Percentiles rank a stretch among this genome's conserved stretches.
Evolutionary conservation across 2,329 filamentous ascomycete genomes (phyloP).

Genomic region (Phialophora verrucosa): DNA sequence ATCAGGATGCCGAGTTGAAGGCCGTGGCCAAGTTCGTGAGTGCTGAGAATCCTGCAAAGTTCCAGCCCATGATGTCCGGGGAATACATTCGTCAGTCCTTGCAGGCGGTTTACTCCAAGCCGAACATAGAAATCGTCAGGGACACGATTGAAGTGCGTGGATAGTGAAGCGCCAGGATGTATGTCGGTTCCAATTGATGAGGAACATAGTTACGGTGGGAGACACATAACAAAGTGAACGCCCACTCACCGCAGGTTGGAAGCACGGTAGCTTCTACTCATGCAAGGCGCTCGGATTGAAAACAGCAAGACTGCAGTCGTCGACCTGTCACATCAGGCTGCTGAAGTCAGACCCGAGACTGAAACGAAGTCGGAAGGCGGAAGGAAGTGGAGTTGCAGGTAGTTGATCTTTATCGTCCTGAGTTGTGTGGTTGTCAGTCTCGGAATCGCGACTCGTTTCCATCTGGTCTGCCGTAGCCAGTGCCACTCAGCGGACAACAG

Average conservation of each 20-base stretch:
- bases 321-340: no score
- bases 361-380: no score
- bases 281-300: not conserved
- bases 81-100: constrained; percentile 31
- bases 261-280: not conserved
- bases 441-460: no score
- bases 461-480: not conserved
- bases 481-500: not conserved
- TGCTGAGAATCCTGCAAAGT: constrained; percentile 27
- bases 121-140: constrained; percentile 26
- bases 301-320: no score
- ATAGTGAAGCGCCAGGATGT: not conserved
- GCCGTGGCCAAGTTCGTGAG: constrained; percentile 29
- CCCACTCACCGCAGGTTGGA: not conserved
- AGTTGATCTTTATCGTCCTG: not conserved
- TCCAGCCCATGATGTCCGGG: constrained; percentile 29
- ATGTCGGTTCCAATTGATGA: not conserved
- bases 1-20: constrained; percentile 30
- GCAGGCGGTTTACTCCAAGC: constrained; percentile 31
- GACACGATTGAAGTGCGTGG: constrained; percentile 26
- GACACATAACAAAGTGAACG: no score
- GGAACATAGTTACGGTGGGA: not conserved
- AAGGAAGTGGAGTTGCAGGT: not conserved
- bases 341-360: no score
- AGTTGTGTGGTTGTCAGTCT: not conserved